Conservation (phyloP, 192 early-diverging fungal species). For the Coemansia sp. region DNA sequence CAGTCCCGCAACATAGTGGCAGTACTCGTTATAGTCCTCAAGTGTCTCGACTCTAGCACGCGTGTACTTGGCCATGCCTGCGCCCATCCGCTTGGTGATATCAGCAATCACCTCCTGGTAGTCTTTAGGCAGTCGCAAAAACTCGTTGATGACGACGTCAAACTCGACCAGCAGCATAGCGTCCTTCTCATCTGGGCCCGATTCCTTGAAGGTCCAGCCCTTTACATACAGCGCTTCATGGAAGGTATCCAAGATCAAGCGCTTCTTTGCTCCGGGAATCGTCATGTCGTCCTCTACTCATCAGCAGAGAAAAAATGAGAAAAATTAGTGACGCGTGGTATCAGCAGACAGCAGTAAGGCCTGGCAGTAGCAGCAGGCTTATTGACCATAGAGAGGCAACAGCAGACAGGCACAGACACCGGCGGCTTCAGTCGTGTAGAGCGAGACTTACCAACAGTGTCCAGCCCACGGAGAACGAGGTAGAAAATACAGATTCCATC, state of each 20-base stretch:
- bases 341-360: neutral
- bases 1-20: slow-evolving; percentile 95
- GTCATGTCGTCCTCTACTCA: slow-evolving; percentile 92
- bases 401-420: neutral
- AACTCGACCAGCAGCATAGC: slow-evolving; percentile 85
- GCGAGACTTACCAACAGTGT: slow-evolving; percentile 76
- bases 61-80: slow-evolving; percentile 92
- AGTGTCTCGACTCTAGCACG: slow-evolving; percentile 64
- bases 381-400: neutral
- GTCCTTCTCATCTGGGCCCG: slow-evolving; percentile 94
- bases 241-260: slow-evolving; percentile 74
- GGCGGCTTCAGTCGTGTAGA: neutral
- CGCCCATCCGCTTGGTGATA: slow-evolving; percentile 88
- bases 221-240: slow-evolving; percentile 74
- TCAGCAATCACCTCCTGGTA: slow-evolving; percentile 89
- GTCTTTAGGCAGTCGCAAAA: slow-evolving; percentile 65
- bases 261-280: slow-evolving; percentile 72
- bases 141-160: slow-evolving; percentile 86
- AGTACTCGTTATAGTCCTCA: slow-evolving; percentile 94
- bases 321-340: neutral
- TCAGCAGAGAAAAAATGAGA: neutral
- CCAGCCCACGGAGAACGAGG: slow-evolving; percentile 89
- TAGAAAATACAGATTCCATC: slow-evolving; percentile 94
- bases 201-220: slow-evolving; percentile 79
- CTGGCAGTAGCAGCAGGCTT: neutral